A percentile compares a stretch with the other conserved stretches of the same genome.
Conservation (phyloP, 2,329 filamentous ascomycete genomes). For the Ilyonectria mors-panacis region DNA sequence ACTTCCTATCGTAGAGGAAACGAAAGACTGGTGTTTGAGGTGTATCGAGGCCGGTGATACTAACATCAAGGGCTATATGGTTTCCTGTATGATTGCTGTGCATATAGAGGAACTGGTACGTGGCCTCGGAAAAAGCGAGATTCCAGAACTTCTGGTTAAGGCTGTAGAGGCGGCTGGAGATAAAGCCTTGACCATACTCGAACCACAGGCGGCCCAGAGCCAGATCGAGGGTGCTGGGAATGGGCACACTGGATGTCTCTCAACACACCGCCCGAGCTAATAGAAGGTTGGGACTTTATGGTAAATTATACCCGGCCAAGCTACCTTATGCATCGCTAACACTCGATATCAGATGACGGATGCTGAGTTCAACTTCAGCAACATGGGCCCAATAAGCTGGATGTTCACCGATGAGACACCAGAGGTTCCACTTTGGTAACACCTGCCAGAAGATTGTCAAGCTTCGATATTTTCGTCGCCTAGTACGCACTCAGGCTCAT, state of each 20-base stretch:
- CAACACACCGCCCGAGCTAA: constrained; percentile 20
- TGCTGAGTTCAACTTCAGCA: constrained; percentile 10
- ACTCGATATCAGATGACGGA: constrained; percentile 9
- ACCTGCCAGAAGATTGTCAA: not conserved
- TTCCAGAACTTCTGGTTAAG: constrained; percentile 53
- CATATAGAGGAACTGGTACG: constrained; percentile 60
- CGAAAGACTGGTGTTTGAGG: constrained; percentile 56
- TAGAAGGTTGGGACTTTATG: constrained; percentile 46
- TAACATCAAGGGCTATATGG: constrained; percentile 67
- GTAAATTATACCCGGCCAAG: constrained; percentile 26
- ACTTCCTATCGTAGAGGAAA: constrained; percentile 58
- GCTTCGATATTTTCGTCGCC: not conserved
- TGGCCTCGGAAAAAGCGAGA: constrained; percentile 53
- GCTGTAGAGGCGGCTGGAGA: constrained; percentile 55
- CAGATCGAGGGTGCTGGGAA: constrained; percentile 13
- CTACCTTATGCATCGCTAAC: not conserved
- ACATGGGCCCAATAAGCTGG: constrained; percentile 16
- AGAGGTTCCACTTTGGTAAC: constrained; percentile 10
- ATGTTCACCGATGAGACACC: not conserved
- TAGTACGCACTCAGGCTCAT: no score
- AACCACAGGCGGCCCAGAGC: constrained; percentile 44
- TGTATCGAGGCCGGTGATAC: constrained; percentile 66
- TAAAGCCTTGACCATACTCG: constrained; percentile 54
- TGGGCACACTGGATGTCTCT: not conserved
- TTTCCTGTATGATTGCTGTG: constrained; percentile 49